Base-by-base conservation (phyloP, 2,329 filamentous ascomycete species). In the Hypoxylon sp. region DNA sequence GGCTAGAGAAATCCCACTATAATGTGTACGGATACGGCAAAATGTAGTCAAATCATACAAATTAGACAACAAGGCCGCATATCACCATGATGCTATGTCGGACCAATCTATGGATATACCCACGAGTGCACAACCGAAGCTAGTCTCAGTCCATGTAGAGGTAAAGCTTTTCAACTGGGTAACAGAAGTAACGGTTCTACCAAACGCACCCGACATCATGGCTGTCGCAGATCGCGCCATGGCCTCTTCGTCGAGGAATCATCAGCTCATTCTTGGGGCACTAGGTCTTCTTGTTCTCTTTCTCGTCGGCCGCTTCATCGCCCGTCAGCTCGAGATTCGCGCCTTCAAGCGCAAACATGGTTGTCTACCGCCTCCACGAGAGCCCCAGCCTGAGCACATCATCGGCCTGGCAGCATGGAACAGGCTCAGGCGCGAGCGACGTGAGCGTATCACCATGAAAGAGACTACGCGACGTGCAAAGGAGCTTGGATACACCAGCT, bases 81-180 rank as follows among this genome's bases (percentile, higher is more conserved):
- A 26, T 17, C n/a, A 22, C 33, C 22, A 26, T 35, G 33, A 31
- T 59, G 46, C 29, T 29, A 51, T 51, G 57, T 51, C 35, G 33
- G n/a, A 33, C 14, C 57, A 51, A 44, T 59, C 47, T 19, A 59
- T 51, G 57, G 57, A 59, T 29, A 39, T 59, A 50, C 46, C 57
- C 57, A 59, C 57, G 46, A 35, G n/a, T 24, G 9, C 46, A 33
- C 26, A 51, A n/a, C 51, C 57, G 33, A 59, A 50, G 50, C 13
- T 35, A 10, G 46, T 59, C 57, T 42, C 57, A 14, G 33, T 59
- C 31, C 57, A 59, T 50, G 46, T 51, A n/a, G 46, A 59, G 35
- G 39, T 59, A 59, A 51, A 59, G 22, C 35, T 59, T 14, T 59
- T 59, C 47, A 59, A 51, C 29, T 59, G 47, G 57, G 57, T 59